These are phyloP conservation scores for Globisporangium paroecandrum DNA, from an alignment of 352 stramenopile species.

Conservation along the genomic window DNA sequence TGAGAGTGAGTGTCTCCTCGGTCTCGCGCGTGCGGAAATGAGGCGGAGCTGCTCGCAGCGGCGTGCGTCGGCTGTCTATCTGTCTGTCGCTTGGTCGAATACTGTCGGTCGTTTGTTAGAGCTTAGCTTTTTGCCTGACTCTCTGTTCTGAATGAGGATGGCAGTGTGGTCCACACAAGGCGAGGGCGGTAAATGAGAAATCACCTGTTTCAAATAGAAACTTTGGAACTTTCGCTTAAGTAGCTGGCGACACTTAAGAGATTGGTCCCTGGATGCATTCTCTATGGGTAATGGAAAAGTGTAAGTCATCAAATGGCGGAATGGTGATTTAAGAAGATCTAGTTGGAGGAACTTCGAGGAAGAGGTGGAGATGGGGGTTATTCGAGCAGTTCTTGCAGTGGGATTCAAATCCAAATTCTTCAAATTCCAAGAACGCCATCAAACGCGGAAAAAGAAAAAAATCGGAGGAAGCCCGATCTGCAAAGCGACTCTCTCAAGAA, in stretches of 20 bases:
- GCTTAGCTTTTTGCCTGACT: slow-evolving; percentile 5
- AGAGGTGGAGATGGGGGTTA: not conserved
- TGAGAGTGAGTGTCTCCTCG: not conserved
- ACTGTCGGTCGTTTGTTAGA: not conserved
- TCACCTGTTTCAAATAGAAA: not conserved
- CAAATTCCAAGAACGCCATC: no score
- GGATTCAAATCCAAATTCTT: no score
- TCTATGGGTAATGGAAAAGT: no score
- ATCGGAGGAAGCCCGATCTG: no score
- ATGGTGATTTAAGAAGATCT: not conserved
- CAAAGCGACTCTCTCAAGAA: not conserved
- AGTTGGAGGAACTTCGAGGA: not conserved
- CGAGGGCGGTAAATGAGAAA: not conserved
- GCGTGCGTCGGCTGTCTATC: not conserved
- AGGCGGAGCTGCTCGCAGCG: slow-evolving; percentile 3
- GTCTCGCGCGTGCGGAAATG: slow-evolving; percentile 3
- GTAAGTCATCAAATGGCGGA: not conserved
- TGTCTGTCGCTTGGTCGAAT: slow-evolving; percentile 11
- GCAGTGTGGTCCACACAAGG: not conserved
- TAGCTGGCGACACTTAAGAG: no score
- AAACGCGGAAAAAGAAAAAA: no score
- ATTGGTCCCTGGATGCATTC: no score
- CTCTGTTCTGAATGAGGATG: slow-evolving; percentile 2
- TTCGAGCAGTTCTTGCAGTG: no score
- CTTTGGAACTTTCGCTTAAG: not conserved